Conservation (phyloP, 2,329 filamentous ascomycete species). For the Fusarium palustre region DNA sequence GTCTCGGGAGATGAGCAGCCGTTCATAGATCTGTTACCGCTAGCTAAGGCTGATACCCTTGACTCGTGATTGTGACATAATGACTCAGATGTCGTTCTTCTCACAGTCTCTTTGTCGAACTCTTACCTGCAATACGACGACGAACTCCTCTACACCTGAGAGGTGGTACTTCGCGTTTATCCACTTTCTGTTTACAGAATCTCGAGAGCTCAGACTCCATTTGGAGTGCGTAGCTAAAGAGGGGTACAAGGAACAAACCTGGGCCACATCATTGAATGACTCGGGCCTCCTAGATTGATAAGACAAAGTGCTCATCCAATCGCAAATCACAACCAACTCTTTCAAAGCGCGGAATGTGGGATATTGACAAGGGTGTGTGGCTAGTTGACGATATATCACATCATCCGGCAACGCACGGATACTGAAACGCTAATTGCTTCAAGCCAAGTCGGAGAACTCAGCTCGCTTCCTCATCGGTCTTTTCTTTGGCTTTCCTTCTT, state of each 20-base stretch:
- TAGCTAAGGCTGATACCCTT: not conserved
- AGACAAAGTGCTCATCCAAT: not conserved
- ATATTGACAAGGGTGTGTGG: not conserved
- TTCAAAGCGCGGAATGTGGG: not conserved
- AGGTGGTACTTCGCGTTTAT: not conserved
- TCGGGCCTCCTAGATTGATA: not conserved
- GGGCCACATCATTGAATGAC: not conserved
- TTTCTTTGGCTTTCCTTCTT: too few relatives aligned
- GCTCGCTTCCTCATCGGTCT: not conserved
- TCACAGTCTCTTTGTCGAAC: not conserved
- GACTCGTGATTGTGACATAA: not conserved
- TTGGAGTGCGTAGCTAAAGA: not conserved
- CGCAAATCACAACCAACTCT: not conserved
- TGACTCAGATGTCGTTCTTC: not conserved
- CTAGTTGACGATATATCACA: not conserved
- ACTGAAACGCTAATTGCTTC: not conserved
- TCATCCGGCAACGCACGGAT: not conserved
- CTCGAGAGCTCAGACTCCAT: not conserved
- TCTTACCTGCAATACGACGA: not conserved
- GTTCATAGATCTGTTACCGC: not conserved
- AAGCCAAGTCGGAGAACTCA: not conserved
- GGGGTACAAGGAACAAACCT: not conserved
- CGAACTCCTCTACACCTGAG: not conserved
- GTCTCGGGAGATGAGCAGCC: not conserved
- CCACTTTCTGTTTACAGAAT: not conserved